A percentile compares a stretch with the other conserved stretches of the same genome.
Conservation (phyloP, 2,329 filamentous ascomycete genomes). For the Aureobasidium leucospermi region DNA sequence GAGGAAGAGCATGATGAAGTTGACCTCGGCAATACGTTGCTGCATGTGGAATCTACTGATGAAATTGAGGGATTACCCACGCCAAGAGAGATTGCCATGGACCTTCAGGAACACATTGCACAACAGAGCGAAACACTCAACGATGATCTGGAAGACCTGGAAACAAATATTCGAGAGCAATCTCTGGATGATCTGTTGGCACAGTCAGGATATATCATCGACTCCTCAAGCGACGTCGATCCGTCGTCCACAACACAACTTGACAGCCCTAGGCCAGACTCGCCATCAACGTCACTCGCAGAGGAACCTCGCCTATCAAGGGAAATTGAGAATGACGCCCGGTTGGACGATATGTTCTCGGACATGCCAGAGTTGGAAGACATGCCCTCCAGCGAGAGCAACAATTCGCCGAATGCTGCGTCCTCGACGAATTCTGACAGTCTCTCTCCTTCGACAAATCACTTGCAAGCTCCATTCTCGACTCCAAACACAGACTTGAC, state of each 20-base stretch:
- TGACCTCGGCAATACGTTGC: not conserved
- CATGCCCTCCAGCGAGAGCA: not conserved
- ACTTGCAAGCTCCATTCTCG: slow-evolving; percentile 2
- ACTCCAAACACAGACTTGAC: not conserved
- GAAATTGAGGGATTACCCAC: slow-evolving; percentile 1
- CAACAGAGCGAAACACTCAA: slow-evolving; percentile 23
- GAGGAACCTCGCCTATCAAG: not conserved
- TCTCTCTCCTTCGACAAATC: not conserved
- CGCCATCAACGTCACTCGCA: not conserved
- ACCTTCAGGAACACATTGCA: slow-evolving; percentile 21
- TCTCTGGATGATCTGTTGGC: slow-evolving; percentile 38
- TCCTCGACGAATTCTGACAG: not conserved
- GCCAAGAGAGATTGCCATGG: slow-evolving; percentile 6
- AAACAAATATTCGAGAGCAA: slow-evolving; percentile 28
- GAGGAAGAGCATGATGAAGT: not conserved
- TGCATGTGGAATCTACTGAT: not conserved
- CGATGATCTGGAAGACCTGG: slow-evolving; percentile 23
- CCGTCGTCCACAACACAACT: not conserved
- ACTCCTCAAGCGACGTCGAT: not conserved
- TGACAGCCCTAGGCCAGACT: not conserved
- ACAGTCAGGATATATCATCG: not conserved
- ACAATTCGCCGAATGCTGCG: not conserved
- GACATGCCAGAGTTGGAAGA: not conserved
- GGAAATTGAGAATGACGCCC: not conserved
- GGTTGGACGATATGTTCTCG: not conserved